Conservation (phyloP, 129 eudicot species). For the Mikania micrantha region DNA sequence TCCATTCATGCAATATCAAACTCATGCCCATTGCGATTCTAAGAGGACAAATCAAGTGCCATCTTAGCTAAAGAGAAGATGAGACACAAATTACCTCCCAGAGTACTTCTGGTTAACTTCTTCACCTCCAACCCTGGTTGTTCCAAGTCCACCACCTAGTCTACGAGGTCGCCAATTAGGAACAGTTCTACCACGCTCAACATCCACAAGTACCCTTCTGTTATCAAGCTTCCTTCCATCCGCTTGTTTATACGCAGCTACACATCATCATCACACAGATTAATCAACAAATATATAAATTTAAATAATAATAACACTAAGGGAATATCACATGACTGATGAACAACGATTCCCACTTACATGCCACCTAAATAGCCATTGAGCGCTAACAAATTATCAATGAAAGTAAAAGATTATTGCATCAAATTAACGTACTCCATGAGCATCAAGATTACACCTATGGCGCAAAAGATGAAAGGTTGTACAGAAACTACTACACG, state of each 20-base stretch:
- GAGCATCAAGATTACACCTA: too few relatives aligned
- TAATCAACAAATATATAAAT: slow-evolving; percentile 9
- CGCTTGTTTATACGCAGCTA: slow-evolving; percentile 99
- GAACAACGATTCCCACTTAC: too few relatives aligned
- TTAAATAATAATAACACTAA: not conserved
- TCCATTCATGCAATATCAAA: not conserved
- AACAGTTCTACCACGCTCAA: slow-evolving; percentile 97
- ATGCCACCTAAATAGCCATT: too few relatives aligned
- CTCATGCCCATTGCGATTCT: not conserved
- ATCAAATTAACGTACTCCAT: too few relatives aligned
- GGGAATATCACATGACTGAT: not conserved
- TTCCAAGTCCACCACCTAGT: slow-evolving; percentile 98
- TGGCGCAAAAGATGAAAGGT: too few relatives aligned
- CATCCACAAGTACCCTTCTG: slow-evolving; percentile 94
- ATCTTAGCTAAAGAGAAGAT: not conserved
- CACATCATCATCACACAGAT: slow-evolving; percentile 1
- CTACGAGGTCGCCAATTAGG: slow-evolving; percentile 98
- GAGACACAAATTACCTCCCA: slow-evolving; percentile 52
- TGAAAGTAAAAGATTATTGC: too few relatives aligned
- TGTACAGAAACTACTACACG: too few relatives aligned
- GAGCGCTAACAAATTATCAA: too few relatives aligned
- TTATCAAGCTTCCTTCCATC: slow-evolving; percentile 96
- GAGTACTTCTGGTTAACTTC: slow-evolving; percentile 57
- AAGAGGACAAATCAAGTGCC: not conserved
- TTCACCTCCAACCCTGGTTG: slow-evolving; percentile 92